A percentile compares a stretch with the other conserved stretches of the same genome.
Conservation (phyloP, 495 filamentous ascomycete species). For the Daldinia grandis region DNA sequence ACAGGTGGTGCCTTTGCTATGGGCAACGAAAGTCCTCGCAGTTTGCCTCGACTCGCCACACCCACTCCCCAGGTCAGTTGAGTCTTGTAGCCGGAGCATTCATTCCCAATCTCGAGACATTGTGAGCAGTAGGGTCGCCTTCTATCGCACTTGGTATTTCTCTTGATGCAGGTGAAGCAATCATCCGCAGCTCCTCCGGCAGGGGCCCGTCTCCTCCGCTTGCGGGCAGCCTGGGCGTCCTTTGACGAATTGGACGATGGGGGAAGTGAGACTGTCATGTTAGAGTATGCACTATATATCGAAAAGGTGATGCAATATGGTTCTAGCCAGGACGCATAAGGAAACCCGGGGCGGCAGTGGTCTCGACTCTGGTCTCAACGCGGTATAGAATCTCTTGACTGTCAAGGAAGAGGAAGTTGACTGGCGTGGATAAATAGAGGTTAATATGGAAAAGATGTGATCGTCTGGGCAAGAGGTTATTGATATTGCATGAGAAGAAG, state of each 20-base stretch:
- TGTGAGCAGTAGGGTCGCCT: slow-evolving; percentile 94
- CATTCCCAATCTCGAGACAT: slow-evolving; percentile 89
- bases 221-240: slow-evolving; percentile 65
- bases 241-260: slow-evolving; percentile 49
- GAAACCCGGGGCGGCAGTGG: slow-evolving; percentile 36
- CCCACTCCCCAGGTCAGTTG: slow-evolving; percentile 98
- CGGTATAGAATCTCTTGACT: slow-evolving; percentile 50
- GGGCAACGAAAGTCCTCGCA: slow-evolving; percentile 86
- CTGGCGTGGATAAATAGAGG: slow-evolving; percentile 57
- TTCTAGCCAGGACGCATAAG: slow-evolving; percentile 46
- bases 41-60: slow-evolving; percentile 94
- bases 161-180: slow-evolving; percentile 91
- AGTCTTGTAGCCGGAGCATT: slow-evolving; percentile 97
- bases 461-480: slow-evolving; percentile 46
- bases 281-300: slow-evolving; percentile 40
- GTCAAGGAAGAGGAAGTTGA: slow-evolving; percentile 46
- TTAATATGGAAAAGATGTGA: slow-evolving; percentile 55
- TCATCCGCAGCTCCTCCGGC: slow-evolving; percentile 92
- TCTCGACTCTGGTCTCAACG: slow-evolving; percentile 46
- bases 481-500: slow-evolving; percentile 47
- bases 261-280: slow-evolving; percentile 58
- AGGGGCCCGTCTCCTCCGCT: slow-evolving; percentile 86
- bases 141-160: slow-evolving; percentile 85
- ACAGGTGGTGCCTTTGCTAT: slow-evolving; percentile 76
- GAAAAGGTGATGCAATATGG: slow-evolving; percentile 35